A percentile compares a stretch with the other conserved stretches of the same genome.
Evolutionary conservation across 768 basidiomycete genomes (phyloP).

Genomic region (Suillus subluteus): DNA sequence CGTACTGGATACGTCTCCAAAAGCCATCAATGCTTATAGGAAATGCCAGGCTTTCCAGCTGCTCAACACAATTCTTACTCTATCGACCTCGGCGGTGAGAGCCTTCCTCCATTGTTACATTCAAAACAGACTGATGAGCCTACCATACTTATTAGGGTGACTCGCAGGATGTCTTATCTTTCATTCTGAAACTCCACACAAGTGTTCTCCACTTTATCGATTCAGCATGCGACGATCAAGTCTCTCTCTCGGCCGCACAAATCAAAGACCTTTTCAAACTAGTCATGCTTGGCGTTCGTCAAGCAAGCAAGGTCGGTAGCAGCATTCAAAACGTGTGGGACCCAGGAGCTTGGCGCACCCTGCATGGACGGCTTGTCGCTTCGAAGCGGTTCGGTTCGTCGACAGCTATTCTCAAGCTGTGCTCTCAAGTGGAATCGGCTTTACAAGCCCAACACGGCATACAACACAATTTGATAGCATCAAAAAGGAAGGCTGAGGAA

Average conservation of each 20-base stretch:
- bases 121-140: slow-evolving; percentile 16
- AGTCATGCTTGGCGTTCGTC: slow-evolving; percentile 64
- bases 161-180: slow-evolving; percentile 47
- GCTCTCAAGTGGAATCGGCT: slow-evolving; percentile 58
- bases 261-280: slow-evolving; percentile 82
- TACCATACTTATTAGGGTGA: slow-evolving; percentile 29
- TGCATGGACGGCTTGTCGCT: slow-evolving; percentile 49
- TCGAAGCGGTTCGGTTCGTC: slow-evolving; percentile 68
- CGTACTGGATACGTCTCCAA: slow-evolving; percentile 57
- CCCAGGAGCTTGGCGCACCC: slow-evolving; percentile 53
- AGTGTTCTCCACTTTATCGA: slow-evolving; percentile 52
- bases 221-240: slow-evolving; percentile 50
- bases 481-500: slow-evolving; percentile 47
- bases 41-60: slow-evolving; percentile 76
- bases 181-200: slow-evolving; percentile 55
- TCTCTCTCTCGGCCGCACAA: slow-evolving; percentile 58
- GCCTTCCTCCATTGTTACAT: neutral
- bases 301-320: slow-evolving; percentile 49
- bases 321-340: slow-evolving; percentile 56
- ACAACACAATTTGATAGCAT: slow-evolving; percentile 32
- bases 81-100: slow-evolving; percentile 54
- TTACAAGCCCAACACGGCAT: slow-evolving; percentile 13
- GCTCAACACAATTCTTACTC: slow-evolving; percentile 62
- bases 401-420: slow-evolving; percentile 60
- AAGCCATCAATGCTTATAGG: slow-evolving; percentile 77